Evolutionary conservation across 768 basidiomycete species (phyloP).

Genomic region (Trametes elegans): DNA sequence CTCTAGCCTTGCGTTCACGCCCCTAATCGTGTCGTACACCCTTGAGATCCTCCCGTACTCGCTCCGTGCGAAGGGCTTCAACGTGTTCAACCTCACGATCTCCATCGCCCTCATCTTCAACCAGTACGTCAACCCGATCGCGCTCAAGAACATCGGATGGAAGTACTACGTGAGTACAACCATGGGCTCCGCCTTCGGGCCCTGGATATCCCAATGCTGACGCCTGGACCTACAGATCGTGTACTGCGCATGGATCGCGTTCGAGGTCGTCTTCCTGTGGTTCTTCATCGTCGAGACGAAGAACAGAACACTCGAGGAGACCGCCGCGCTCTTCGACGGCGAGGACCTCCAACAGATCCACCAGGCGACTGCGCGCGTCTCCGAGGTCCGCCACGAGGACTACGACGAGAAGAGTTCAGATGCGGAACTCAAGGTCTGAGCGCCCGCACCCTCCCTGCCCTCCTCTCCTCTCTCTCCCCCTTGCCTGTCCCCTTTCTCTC

Average conservation of each 20-base stretch:
- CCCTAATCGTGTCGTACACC: slow-evolving; percentile 84
- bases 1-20: slow-evolving; percentile 70
- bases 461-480: not conserved
- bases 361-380: slow-evolving; percentile 2
- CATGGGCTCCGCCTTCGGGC: not conserved
- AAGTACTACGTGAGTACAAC: slow-evolving; percentile 64
- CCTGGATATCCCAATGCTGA: not conserved
- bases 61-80: slow-evolving; percentile 86
- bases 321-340: slow-evolving; percentile 78
- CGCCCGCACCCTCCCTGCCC: not conserved
- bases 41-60: slow-evolving; percentile 84
- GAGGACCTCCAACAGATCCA: slow-evolving; percentile 39
- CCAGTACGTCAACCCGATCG: slow-evolving; percentile 85
- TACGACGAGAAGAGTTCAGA: slow-evolving; percentile 23
- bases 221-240: slow-evolving; percentile 43
- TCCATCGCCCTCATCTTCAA: slow-evolving; percentile 85
- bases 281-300: slow-evolving; percentile 72
- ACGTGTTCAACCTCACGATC: slow-evolving; percentile 75
- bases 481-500: not conserved
- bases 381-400: slow-evolving; percentile 20
- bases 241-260: slow-evolving; percentile 67
- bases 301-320: slow-evolving; percentile 74
- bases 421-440: slow-evolving; percentile 11
- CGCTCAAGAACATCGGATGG: slow-evolving; percentile 62
- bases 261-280: slow-evolving; percentile 64